Evolutionary conservation across 306 rosid genomes (phyloP).

Genomic region (Lathyrus oleraceus): DNA sequence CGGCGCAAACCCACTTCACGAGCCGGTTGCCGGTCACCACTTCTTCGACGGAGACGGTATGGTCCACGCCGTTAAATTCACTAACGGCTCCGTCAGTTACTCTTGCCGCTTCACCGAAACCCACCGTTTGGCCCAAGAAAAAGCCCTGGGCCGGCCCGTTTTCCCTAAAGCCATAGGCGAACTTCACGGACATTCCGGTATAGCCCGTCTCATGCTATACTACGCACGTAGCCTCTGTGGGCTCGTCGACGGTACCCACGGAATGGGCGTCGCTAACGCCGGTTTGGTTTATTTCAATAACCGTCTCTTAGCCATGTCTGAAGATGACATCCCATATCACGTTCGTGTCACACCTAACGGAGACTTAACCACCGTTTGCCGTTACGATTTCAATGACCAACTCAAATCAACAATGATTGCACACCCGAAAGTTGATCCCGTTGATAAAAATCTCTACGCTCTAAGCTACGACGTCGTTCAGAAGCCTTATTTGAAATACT

Average conservation of each 20-base stretch:
- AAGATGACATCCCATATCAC: slow-evolving; percentile 80
- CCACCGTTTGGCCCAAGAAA: slow-evolving; percentile 66
- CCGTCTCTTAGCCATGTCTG: slow-evolving; percentile 72
- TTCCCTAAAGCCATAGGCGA: slow-evolving; percentile 97
- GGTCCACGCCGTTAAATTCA: slow-evolving; percentile 81
- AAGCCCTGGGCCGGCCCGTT: slow-evolving; percentile 63
- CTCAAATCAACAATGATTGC: slow-evolving; percentile 82
- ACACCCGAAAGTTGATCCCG: slow-evolving; percentile 82
- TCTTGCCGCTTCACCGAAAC: slow-evolving; percentile 92
- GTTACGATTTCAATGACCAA: slow-evolving; percentile 67
- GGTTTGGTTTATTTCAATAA: slow-evolving; percentile 80
- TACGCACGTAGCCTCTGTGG: slow-evolving; percentile 69
- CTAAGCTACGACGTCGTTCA: slow-evolving; percentile 58
- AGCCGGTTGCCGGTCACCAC: slow-evolving; percentile 90
- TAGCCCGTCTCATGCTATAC: slow-evolving; percentile 75
- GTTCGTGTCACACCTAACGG: slow-evolving; percentile 58
- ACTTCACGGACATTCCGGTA: slow-evolving; percentile 95
- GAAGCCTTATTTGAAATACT: slow-evolving; percentile 83
- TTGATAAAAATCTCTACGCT: slow-evolving; percentile 59
- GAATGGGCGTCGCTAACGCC: slow-evolving; percentile 96
- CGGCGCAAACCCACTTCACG: slow-evolving; percentile 90
- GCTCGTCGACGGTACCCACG: slow-evolving; percentile 63
- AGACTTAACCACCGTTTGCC: slow-evolving; percentile 70
- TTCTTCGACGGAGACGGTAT: slow-evolving; percentile 98
- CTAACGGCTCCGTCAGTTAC: slow-evolving; percentile 54